Evolutionary conservation across 176 grass and related monocot species (phyloP), one percentile per base, ranked within the genome.

Genomic region (Tillandsia fasciculata): DNA sequence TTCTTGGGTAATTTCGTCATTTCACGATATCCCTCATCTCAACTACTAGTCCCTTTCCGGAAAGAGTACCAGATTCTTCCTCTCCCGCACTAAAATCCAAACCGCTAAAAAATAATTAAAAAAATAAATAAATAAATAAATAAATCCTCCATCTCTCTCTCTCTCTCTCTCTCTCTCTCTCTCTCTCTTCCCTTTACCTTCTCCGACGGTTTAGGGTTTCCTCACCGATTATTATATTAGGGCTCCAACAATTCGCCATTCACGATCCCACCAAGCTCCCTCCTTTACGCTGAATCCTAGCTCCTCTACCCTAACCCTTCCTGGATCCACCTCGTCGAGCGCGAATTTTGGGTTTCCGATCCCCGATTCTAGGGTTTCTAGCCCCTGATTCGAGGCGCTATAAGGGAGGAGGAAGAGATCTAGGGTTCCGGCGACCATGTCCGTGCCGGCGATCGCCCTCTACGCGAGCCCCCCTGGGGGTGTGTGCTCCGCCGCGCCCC

Each of bases 371-470:
- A 76, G 49, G 27, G 17, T 12, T 8, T 8, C 1, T 14, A 53
- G 75, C 67, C 56, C 56, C 56, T 61, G 10, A 61, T 18, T 61
- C 12, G 56, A 61, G 56, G 17, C 26, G 27, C 17, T 51, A 26
- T 9, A 42, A 15, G 26, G 23, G 26, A 7, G n/a, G 42, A 2
- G n/a, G 42, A 29, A 54, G 69, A 51, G 23, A 50, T 26, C 23
- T 65, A 53, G 13, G 20, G 11, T 71, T 53, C 9, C 48, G 48
- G 65, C 71, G 73, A 72, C 54, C 78, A 96, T 96, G 84, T 77
- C 79, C 22, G 87, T 87, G 64, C 84, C 84, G 79, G 79, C 91
- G 67, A 85, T 90, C 54, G 84, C 84, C 64, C 80, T 96, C 69
- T 87, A 83, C 77, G 81, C 83, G 28, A 73, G 74, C 68, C 77